A percentile compares a stretch with the other conserved stretches of the same genome.
phyloP scores from a whole-genome alignment of 495 filamentous ascomycete species.

The Xylaria palmicola region DNA sequence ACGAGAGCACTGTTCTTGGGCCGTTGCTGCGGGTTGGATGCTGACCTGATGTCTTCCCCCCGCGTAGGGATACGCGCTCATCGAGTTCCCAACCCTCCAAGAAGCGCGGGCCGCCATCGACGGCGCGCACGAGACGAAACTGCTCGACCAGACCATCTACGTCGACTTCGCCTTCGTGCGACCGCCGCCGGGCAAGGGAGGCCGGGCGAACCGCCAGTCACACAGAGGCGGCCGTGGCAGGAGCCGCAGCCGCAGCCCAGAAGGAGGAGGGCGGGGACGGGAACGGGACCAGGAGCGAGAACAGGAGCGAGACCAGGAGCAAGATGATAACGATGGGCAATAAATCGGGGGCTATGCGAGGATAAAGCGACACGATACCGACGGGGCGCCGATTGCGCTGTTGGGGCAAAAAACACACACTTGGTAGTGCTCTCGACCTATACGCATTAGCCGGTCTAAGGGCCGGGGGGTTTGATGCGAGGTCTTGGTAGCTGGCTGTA shows the following conservation, averaged over 20 bases:
- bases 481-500: constrained; percentile 21
- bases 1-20: not conserved
- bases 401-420: not conserved
- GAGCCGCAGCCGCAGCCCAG: constrained; percentile 46
- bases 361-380: not conserved
- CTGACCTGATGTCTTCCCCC: not conserved
- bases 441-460: not conserved
- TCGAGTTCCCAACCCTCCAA: constrained; percentile 86
- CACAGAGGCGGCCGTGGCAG: constrained; percentile 31
- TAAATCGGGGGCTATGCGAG: not conserved
- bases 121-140: constrained; percentile 73
- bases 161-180: constrained; percentile 98
- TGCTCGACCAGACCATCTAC: constrained; percentile 87
- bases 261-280: constrained; percentile 31
- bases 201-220: constrained; percentile 51
- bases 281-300: constrained; percentile 30
- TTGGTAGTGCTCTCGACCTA: not conserved
- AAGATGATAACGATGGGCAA: constrained; percentile 13
- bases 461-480: not conserved
- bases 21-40: not conserved
- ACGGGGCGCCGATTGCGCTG: not conserved
- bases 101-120: constrained; percentile 87
- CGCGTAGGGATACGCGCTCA: constrained; percentile 81
- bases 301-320: constrained; percentile 31
- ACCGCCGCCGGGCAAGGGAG: constrained; percentile 71